Evolutionary conservation across 345 rosid species (phyloP).

Genomic region (Eucalyptus paniculata): DNA sequence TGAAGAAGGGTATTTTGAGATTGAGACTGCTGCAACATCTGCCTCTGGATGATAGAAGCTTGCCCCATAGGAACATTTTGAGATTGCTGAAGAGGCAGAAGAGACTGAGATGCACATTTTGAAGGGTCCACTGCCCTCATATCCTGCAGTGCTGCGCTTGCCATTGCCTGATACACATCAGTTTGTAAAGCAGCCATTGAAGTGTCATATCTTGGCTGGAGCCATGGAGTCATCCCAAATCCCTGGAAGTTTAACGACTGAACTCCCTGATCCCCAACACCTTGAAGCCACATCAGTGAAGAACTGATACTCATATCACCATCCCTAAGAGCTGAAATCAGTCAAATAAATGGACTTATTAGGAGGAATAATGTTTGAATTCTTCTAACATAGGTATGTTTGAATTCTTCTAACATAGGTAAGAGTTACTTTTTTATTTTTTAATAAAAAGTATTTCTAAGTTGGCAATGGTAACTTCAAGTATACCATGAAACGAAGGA

Average conservation of each 20-base stretch:
- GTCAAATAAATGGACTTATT: background rate
- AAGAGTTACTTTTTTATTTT: background rate
- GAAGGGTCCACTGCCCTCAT: conserved; percentile 24
- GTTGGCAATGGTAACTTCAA: background rate
- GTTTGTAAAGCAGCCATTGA: conserved; percentile 20
- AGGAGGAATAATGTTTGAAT: background rate
- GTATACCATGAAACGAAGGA: conserved; percentile 25
- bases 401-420: background rate
- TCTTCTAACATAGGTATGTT: background rate
- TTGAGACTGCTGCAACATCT: conserved; percentile 16
- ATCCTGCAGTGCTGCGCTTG: conserved; percentile 35
- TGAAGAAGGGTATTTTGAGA: conserved; percentile 10
- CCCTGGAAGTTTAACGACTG: conserved; percentile 30
- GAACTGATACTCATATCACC: conserved; percentile 19
- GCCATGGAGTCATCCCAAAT: conserved; percentile 24
- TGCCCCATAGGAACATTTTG: conserved; percentile 4
- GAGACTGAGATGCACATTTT: conserved; percentile 19
- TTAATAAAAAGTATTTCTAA: background rate
- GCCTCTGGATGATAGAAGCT: conserved; percentile 17
- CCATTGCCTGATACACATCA: conserved; percentile 36
- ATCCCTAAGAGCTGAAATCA: conserved; percentile 10
- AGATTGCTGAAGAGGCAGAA: conserved; percentile 20
- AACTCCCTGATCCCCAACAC: conserved; percentile 25
- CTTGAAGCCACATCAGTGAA: conserved; percentile 37
- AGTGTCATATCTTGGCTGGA: conserved; percentile 27